phyloP scores from a whole-genome alignment of 2,329 filamentous ascomycete species.

The Thermomyces lanuginosus region DNA sequence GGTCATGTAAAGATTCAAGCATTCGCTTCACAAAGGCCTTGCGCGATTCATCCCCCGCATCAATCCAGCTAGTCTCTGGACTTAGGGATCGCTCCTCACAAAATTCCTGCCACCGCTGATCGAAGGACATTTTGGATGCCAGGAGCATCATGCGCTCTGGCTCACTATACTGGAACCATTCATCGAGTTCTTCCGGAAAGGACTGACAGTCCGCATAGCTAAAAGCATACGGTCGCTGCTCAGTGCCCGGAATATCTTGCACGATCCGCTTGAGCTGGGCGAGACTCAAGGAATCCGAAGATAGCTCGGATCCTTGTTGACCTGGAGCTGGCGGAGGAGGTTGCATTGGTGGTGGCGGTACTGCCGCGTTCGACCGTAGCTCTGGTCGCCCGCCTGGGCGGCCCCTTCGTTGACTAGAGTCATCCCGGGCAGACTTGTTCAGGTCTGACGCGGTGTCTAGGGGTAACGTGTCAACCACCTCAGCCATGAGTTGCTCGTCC shows the following conservation, averaged over 20 bases:
- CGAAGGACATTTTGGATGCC: conserved; percentile 59
- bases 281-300: conserved; percentile 56
- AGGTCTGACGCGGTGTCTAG: conserved; percentile 15
- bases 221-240: conserved; percentile 70
- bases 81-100: conserved; percentile 18
- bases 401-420: conserved; percentile 6
- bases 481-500: conserved; percentile 28
- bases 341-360: conserved; percentile 28
- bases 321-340: conserved; percentile 32
- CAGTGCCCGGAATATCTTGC: conserved; percentile 52
- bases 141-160: conserved; percentile 69
- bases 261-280: conserved; percentile 58
- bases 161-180: conserved; percentile 91
- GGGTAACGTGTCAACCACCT: conserved; percentile 23
- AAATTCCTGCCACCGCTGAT: conserved; percentile 54
- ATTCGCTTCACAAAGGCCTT: conserved; percentile 25
- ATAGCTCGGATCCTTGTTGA: conserved; percentile 19
- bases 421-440: conserved; percentile 2
- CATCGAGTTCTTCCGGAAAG: conserved; percentile 78
- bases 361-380: conserved; percentile 20
- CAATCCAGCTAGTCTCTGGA: conserved; percentile 45
- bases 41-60: conserved; percentile 39
- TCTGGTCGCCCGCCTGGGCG: conserved; percentile 17
- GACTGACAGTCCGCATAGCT: conserved; percentile 55
- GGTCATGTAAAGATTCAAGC: conserved; percentile 21